phyloP scores from a whole-genome alignment of 495 filamentous ascomycete genomes.

The Chlorociboria aeruginascens region DNA sequence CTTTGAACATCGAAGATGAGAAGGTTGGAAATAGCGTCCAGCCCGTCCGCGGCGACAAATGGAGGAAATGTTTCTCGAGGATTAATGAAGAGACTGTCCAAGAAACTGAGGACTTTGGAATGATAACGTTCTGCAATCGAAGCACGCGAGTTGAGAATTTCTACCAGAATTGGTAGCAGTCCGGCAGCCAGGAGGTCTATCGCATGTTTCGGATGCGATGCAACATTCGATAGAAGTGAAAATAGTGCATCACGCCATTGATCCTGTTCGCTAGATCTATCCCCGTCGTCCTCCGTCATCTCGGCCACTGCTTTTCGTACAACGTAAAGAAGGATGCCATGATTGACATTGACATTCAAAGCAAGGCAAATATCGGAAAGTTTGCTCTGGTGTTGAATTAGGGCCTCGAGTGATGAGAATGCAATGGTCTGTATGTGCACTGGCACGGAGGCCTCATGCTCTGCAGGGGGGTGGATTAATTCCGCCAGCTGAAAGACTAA shows the following conservation, averaged over 20 bases:
- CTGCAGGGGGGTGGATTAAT: slow-evolving; percentile 64
- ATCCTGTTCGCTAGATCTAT: slow-evolving; percentile 50
- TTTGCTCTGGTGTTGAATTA: slow-evolving; percentile 66
- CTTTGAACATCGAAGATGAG: slow-evolving; percentile 67
- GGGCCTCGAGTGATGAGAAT: slow-evolving; percentile 65
- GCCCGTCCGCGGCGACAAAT: slow-evolving; percentile 64
- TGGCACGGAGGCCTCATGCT: slow-evolving; percentile 54
- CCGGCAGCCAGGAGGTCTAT: slow-evolving; percentile 76
- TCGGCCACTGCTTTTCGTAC: slow-evolving; percentile 81
- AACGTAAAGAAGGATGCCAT: slow-evolving; percentile 90
- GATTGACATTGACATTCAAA: slow-evolving; percentile 85
- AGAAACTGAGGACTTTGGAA: slow-evolving; percentile 66
- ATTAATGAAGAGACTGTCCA: slow-evolving; percentile 76
- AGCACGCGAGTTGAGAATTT: slow-evolving; percentile 77
- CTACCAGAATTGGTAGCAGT: slow-evolving; percentile 76
- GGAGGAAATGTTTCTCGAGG: slow-evolving; percentile 70
- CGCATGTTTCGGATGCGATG: slow-evolving; percentile 54
- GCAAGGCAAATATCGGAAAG: slow-evolving; percentile 72
- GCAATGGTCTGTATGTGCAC: slow-evolving; percentile 73
- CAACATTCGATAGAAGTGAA: slow-evolving; percentile 64
- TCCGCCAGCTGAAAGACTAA: slow-evolving; percentile 86
- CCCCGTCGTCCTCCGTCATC: slow-evolving; percentile 48
- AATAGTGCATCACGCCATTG: slow-evolving; percentile 87
- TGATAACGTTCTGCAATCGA: slow-evolving; percentile 70
- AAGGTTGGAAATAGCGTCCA: slow-evolving; percentile 77